Base-by-base conservation (phyloP, 2,329 filamentous ascomycete species). In the Arthrobotrys iridis region DNA sequence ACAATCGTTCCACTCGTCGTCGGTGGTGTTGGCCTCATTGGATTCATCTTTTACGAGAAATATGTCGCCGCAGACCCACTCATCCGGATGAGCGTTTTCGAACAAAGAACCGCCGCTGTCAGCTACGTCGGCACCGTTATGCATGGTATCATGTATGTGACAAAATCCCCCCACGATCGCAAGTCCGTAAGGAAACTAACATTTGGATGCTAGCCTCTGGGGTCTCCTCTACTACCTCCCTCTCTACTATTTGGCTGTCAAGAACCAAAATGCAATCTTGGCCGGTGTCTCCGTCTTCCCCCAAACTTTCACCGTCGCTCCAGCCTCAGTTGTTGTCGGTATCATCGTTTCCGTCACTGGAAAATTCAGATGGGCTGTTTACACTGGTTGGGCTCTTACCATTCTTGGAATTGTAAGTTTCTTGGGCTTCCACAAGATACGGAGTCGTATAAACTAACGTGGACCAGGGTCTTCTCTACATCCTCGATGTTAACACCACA, bases 231-330 rank as follows among this genome's bases (percentile, higher is more conserved):
- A 88, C 81, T 88, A 87, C 72, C 81, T 87, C 13, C 84, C 86
- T 66, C 81, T 86, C 1, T 85, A 85, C 80, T 85, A 84, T 76
- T 83, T 86, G 76, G 84, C 81, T 11, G 86, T 88, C 50, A 85
- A 87, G 78, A 83, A 84, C 26, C 87, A 86, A 79, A 83, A 82
- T 0, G 85, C 87, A 0, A 83, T 88, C 60, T 82, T 85, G 22
- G 83, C 86, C 0, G 87, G 87, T 6, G 83, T 89, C 0, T 87
- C 86, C 13, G 80, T 86, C 26, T 86, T 90, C 57, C 88, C 88
- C 0, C 84, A 88, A 76, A 87, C 86, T 0, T 86, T 90, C 77
- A 89, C 88, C 1, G 86, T 91, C 7, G 88, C 88, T 0, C 88
- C 89, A 0, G 85, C 87, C 60, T 86, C 87, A 2, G 83, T 89